Conservation (phyloP, 75 land plant genomes). For the Pseudotsuga menziesii region DNA sequence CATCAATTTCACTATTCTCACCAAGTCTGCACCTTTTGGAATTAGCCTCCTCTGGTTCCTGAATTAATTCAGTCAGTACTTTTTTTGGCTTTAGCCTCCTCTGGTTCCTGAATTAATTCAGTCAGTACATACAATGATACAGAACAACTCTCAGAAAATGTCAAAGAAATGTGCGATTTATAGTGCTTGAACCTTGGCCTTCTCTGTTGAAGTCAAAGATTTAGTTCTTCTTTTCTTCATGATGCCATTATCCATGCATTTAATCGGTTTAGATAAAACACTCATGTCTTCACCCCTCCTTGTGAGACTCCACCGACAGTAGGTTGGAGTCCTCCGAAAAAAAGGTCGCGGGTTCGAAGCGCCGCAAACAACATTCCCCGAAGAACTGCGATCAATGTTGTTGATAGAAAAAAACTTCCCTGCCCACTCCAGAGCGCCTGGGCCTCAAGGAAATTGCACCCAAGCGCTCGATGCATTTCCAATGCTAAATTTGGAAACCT, state of each 20-base stretch:
- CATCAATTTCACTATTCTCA: constrained; percentile 17
- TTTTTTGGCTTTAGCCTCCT: constrained; percentile 8
- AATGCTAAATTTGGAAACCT: constrained; percentile 7
- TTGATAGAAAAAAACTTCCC: constrained; percentile 16
- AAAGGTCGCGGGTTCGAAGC: not conserved
- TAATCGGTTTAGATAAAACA: not conserved
- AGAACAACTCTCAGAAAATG: constrained; percentile 5
- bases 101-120: constrained; percentile 2
- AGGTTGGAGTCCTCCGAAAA: not conserved
- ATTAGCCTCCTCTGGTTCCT: no score
- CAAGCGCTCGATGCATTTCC: constrained; percentile 13
- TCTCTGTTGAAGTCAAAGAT: not conserved
- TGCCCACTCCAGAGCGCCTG: constrained; percentile 28
- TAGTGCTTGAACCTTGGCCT: not conserved
- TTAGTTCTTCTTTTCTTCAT: constrained; percentile 4
- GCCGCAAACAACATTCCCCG: not conserved
- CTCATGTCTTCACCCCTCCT: not conserved
- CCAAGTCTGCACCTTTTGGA: constrained; percentile 17
- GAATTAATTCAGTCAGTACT: no score
- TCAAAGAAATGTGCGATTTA: not conserved
- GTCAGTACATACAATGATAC: not conserved
- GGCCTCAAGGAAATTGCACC: constrained; percentile 20
- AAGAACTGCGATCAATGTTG: not conserved
- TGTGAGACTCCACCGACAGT: not conserved
- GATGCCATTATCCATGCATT: not conserved